Evolutionary conservation across 2,329 filamentous ascomycete genomes (phyloP).

Genomic region (Pestalotiopsis sp.): DNA sequence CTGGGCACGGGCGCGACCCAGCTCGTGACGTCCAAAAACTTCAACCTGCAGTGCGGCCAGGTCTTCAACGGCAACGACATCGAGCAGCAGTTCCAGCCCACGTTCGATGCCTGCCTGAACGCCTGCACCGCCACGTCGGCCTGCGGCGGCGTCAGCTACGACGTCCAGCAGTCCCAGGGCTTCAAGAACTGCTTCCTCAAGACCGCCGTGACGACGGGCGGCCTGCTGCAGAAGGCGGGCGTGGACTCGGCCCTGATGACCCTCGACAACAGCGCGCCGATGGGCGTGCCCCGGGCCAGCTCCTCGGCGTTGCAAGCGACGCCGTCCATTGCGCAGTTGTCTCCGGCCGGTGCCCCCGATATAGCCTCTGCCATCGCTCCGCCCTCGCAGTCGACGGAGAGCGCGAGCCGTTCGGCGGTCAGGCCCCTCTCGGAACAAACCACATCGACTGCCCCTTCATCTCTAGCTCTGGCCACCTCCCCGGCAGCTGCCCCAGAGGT

Average conservation of each 20-base stretch:
- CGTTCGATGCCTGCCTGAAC: slow-evolving; percentile 28
- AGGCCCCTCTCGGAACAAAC: slow-evolving; percentile 1
- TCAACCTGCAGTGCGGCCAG: slow-evolving; percentile 25
- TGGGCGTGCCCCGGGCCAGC: neutral
- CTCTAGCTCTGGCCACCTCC: neutral
- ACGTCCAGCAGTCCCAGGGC: slow-evolving; percentile 23
- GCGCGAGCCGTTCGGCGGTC: neutral
- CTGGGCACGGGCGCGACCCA: slow-evolving; percentile 16
- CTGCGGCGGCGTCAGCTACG: slow-evolving; percentile 28
- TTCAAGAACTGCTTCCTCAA: slow-evolving; percentile 35
- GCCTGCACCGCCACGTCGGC: slow-evolving; percentile 24
- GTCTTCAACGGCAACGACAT: slow-evolving; percentile 28
- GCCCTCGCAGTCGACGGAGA: neutral
- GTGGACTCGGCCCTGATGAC: slow-evolving; percentile 27
- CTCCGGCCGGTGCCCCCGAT: neutral
- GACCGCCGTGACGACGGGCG: slow-evolving; percentile 13
- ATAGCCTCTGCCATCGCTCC: neutral
- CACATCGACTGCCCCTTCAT: neutral
- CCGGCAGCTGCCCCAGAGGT: neutral
- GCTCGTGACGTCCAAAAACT: slow-evolving; percentile 18
- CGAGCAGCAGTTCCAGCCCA: slow-evolving; percentile 26
- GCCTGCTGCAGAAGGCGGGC: slow-evolving; percentile 18
- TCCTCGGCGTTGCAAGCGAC: neutral
- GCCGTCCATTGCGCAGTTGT: neutral
- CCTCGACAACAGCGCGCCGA: slow-evolving; percentile 4